These are phyloP conservation scores for Metschnikowia baotianmanensis DNA, from an alignment of 805 yeast genomes.

Conservation along the genomic window DNA sequence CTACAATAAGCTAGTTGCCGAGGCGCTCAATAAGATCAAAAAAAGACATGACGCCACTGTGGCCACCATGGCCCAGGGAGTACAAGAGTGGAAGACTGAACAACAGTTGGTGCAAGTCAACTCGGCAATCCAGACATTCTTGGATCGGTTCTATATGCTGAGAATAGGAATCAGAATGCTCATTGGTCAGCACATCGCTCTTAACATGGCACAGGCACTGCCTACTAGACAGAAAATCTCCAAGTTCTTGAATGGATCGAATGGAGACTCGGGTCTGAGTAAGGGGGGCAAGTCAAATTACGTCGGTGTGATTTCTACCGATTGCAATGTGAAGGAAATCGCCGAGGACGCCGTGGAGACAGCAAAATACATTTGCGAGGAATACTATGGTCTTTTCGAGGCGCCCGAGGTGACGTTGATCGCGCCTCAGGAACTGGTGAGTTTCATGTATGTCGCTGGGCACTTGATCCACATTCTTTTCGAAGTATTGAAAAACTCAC, in stretches of 20 bases:
- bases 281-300: conserved; percentile 47
- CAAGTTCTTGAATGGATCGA: conserved; percentile 35
- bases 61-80: conserved; percentile 89
- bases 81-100: conserved; percentile 77
- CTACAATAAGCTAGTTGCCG: conserved; percentile 67
- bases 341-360: conserved; percentile 88
- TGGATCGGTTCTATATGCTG: conserved; percentile 86
- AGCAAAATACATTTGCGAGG: conserved; percentile 87
- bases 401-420: conserved; percentile 81
- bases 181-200: conserved; percentile 90
- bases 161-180: conserved; percentile 91
- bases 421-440: conserved; percentile 67
- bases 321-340: conserved; percentile 78
- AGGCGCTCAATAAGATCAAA: conserved; percentile 67
- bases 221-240: conserved; percentile 39
- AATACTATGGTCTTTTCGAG: conserved; percentile 81
- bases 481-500: conserved; percentile 82
- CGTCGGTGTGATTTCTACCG: conserved; percentile 86
- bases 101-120: conserved; percentile 53
- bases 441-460: conserved; percentile 90
- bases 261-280: conserved; percentile 12
- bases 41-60: conserved; percentile 90
- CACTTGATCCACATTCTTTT: conserved; percentile 89
- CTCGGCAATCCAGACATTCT: conserved; percentile 71
- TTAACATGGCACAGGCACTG: conserved; percentile 60